A percentile compares a stretch with the other conserved stretches of the same genome.
Conservation (phyloP, 225 moss, liverwort and hornwort species). For the Sphagnum tenellum region DNA sequence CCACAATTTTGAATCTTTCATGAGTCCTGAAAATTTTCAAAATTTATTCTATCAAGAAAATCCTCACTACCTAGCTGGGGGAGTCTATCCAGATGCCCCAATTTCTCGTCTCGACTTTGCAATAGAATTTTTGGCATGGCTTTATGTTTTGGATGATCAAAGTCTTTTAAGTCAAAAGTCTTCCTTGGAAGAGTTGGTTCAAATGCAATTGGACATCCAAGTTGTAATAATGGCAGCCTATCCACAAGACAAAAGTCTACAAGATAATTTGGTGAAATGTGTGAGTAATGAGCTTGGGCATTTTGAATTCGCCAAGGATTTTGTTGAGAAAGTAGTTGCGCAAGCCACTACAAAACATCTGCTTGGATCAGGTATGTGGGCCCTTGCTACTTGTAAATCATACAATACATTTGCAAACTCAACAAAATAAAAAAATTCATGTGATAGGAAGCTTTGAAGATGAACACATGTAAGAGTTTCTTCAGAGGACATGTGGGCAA, state of each 20-base stretch:
- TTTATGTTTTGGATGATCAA: conserved; percentile 8
- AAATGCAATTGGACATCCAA: background rate
- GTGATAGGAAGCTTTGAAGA: too few species aligned
- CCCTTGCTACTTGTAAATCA: too few species aligned
- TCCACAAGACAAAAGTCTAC: conserved; percentile 5
- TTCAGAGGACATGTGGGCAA: too few species aligned
- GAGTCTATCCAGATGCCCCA: background rate
- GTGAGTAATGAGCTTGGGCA: too few species aligned
- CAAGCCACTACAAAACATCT: too few species aligned
- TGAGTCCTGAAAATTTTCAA: background rate
- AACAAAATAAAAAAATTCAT: too few species aligned
- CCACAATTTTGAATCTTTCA: conserved; percentile 1
- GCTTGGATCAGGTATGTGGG: too few species aligned
- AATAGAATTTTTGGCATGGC: background rate
- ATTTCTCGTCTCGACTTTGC: background rate
- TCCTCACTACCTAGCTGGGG: background rate
- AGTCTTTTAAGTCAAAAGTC: background rate
- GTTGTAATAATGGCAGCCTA: conserved; percentile 10
- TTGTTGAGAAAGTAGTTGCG: too few species aligned
- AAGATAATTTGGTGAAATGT: background rate
- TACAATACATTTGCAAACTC: too few species aligned
- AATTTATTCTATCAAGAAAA: background rate
- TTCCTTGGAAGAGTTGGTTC: background rate
- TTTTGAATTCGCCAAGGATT: too few species aligned
- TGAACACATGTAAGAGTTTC: too few species aligned